Evolutionary conservation across 1,284 basidiomycete genomes (phyloP).

Genomic region (Xerocomus alliaceus): DNA sequence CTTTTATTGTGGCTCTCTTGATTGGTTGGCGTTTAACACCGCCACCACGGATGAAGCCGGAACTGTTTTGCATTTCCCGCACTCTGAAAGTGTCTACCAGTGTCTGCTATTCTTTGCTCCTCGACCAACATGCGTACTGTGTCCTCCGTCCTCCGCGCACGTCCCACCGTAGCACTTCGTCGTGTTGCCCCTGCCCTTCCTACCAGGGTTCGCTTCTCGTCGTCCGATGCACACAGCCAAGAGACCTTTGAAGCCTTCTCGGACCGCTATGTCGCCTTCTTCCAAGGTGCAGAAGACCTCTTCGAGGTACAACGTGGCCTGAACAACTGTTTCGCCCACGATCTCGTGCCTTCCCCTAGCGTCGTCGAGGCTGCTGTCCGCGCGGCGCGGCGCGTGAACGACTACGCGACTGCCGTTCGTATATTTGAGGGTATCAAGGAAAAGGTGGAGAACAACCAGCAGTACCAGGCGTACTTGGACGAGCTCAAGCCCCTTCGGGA

Average conservation of each 20-base stretch:
- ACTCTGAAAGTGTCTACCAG: not conserved
- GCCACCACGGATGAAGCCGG: slow-evolving; percentile 30
- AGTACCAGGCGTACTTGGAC: slow-evolving; percentile 89
- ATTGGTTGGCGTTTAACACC: too few species aligned
- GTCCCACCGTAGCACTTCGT: slow-evolving; percentile 47
- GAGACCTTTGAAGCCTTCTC: slow-evolving; percentile 96
- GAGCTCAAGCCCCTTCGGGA: slow-evolving; percentile 86
- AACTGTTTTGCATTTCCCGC: slow-evolving; percentile 18
- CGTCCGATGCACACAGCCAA: slow-evolving; percentile 67
- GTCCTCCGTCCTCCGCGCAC: slow-evolving; percentile 63
- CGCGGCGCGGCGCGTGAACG: slow-evolving; percentile 91
- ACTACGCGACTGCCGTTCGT: slow-evolving; percentile 95
- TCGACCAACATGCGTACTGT: slow-evolving; percentile 53
- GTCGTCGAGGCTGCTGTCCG: slow-evolving; percentile 92
- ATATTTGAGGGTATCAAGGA: slow-evolving; percentile 92
- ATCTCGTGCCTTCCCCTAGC: slow-evolving; percentile 90
- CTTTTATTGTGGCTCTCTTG: too few species aligned
- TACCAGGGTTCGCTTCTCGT: slow-evolving; percentile 48
- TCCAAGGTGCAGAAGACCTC: slow-evolving; percentile 90
- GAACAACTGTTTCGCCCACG: slow-evolving; percentile 99
- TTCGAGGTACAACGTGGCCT: slow-evolving; percentile 98
- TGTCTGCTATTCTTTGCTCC: slow-evolving; percentile 1
- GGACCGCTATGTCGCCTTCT: slow-evolving; percentile 92
- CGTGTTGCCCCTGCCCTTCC: slow-evolving; percentile 53
- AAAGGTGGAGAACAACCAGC: slow-evolving; percentile 94